Percentiles rank a stretch among this genome's conserved stretches.
phyloP scores from a whole-genome alignment of 176 grass and related monocot species.

The Microstegium vimineum region DNA sequence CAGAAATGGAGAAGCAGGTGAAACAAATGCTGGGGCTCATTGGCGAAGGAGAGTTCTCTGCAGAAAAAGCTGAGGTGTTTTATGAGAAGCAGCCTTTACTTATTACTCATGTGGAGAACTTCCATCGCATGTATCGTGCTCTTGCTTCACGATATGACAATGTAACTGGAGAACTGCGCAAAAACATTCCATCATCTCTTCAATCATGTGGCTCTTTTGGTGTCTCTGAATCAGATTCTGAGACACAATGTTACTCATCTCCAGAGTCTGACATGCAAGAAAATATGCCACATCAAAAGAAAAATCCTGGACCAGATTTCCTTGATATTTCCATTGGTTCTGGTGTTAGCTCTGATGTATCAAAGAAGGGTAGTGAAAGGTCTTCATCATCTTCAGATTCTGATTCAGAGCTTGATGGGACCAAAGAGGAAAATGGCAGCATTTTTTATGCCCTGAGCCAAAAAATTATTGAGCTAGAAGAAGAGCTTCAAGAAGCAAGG shows the following conservation, averaged over 20 bases:
- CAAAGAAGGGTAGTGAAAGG: slow-evolving; percentile 60
- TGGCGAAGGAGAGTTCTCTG: slow-evolving; percentile 65
- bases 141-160: slow-evolving; percentile 71
- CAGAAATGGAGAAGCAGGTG: slow-evolving; percentile 86
- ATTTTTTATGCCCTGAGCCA: slow-evolving; percentile 58
- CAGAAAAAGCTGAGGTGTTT: slow-evolving; percentile 69
- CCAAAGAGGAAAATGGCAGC: slow-evolving; percentile 42
- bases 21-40: slow-evolving; percentile 69
- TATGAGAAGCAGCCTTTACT: slow-evolving; percentile 57
- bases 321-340: slow-evolving; percentile 55
- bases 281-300: slow-evolving; percentile 28
- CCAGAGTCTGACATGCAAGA: slow-evolving; percentile 25
- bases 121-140: slow-evolving; percentile 64
- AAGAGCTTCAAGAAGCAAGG: slow-evolving; percentile 58
- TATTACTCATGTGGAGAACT: slow-evolving; percentile 55
- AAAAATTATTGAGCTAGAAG: slow-evolving; percentile 71
- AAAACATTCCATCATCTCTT: slow-evolving; percentile 68
- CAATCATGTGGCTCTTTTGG: slow-evolving; percentile 45
- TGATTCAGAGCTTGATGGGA: slow-evolving; percentile 60
- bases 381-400: slow-evolving; percentile 79
- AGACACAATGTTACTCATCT: slow-evolving; percentile 44
- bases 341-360: slow-evolving; percentile 41
- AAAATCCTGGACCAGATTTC: slow-evolving; percentile 32
- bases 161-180: slow-evolving; percentile 74
- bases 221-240: slow-evolving; percentile 65